A percentile compares a stretch with the other conserved stretches of the same genome.
These are phyloP conservation scores for Balakata baccata DNA, from an alignment of 345 rosid species.

Conservation along the genomic window DNA sequence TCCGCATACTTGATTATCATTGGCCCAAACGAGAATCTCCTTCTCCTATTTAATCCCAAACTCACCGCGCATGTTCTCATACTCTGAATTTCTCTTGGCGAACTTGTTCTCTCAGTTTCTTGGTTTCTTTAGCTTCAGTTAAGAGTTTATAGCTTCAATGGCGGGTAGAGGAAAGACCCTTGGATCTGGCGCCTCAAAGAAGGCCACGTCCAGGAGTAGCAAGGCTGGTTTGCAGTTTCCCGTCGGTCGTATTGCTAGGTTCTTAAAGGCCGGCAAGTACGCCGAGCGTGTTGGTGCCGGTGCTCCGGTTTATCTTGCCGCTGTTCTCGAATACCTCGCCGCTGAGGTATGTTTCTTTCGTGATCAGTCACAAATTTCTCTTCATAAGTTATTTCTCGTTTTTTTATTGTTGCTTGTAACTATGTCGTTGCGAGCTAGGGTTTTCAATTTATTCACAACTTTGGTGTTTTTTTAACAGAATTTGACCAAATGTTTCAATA, in stretches of 20 bases:
- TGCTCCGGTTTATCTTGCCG: slow-evolving; percentile 91
- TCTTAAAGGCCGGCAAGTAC: slow-evolving; percentile 89
- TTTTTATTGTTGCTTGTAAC: too few relatives aligned
- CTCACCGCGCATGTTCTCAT: not conserved
- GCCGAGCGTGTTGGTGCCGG: slow-evolving; percentile 98
- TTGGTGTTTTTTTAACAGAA: not conserved
- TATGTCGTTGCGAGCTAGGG: not conserved
- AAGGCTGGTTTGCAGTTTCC: slow-evolving; percentile 93
- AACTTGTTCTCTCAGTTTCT: not conserved
- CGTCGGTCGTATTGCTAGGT: slow-evolving; percentile 87
- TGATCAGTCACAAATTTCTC: not conserved
- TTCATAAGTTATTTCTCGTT: not conserved
- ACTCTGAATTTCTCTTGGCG: not conserved
- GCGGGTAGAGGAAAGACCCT: slow-evolving; percentile 90
- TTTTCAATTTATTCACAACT: not conserved
- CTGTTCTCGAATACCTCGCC: slow-evolving; percentile 87
- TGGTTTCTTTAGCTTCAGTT: not conserved
- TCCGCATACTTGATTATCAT: slow-evolving; percentile 41
- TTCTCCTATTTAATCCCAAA: slow-evolving; percentile 24
- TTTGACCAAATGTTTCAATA: too few relatives aligned
- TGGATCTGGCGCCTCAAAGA: slow-evolving; percentile 78
- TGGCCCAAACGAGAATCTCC: slow-evolving; percentile 21
- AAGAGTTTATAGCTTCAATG: slow-evolving; percentile 29
- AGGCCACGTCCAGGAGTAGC: slow-evolving; percentile 90
- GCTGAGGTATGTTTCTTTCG: slow-evolving; percentile 53